A percentile compares a stretch with the other conserved stretches of the same genome.
These are phyloP conservation scores for Fraxinus quadrangulata DNA, from an alignment of 257 asterid species.

Conservation along the genomic window DNA sequence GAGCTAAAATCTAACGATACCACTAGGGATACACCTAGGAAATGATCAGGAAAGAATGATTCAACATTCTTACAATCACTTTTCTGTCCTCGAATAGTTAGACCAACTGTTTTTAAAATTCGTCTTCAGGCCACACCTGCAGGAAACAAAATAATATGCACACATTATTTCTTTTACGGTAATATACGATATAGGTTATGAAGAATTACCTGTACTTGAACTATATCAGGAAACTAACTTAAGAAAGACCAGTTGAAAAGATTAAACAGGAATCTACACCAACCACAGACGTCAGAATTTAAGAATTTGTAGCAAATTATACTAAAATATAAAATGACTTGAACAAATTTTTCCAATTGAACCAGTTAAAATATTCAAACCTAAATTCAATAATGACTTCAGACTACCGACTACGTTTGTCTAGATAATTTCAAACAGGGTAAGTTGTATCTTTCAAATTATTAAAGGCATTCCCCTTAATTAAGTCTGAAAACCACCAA, in stretches of 20 bases:
- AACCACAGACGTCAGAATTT: neutral
- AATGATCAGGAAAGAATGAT: constrained; percentile 38
- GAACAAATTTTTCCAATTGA: too few relatives aligned
- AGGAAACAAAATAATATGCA: neutral
- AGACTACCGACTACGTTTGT: neutral
- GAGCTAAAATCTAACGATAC: constrained; percentile 39
- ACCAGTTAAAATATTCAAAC: neutral
- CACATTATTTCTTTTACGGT: neutral
- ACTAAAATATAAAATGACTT: too few relatives aligned
- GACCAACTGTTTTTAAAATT: constrained; percentile 18
- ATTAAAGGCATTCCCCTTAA: neutral
- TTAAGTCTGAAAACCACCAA: neutral
- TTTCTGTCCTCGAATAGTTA: constrained; percentile 20
- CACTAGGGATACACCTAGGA: constrained; percentile 33
- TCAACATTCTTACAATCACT: constrained; percentile 48
- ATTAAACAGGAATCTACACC: neutral
- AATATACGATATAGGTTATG: neutral
- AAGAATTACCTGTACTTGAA: neutral
- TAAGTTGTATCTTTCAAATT: neutral
- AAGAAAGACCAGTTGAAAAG: neutral
- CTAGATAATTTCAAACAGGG: neutral
- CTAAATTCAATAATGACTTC: neutral
- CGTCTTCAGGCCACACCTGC: constrained; percentile 38
- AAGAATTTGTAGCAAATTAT: too few relatives aligned
- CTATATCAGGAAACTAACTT: neutral